Evolutionary conservation across 441 rosid species (phyloP).

Genomic region (Arabidopsis hybrid): DNA sequence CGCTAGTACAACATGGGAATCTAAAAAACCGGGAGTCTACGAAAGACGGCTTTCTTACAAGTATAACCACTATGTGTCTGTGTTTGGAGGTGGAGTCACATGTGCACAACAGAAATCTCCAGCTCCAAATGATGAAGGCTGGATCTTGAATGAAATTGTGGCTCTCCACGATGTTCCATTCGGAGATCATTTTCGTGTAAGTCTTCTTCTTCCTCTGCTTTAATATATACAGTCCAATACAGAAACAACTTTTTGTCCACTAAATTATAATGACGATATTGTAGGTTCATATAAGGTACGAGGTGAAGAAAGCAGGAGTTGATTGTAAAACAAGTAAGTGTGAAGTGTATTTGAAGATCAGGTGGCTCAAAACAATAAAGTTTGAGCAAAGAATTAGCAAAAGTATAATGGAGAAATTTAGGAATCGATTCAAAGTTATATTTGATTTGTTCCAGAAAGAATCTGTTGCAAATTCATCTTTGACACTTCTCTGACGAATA

Average conservation of each 20-base stretch:
- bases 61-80: slow-evolving; percentile 69
- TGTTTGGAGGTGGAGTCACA: slow-evolving; percentile 82
- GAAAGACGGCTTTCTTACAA: slow-evolving; percentile 67
- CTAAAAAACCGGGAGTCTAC: slow-evolving; percentile 49
- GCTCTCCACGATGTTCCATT: slow-evolving; percentile 74
- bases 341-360: slow-evolving; percentile 58
- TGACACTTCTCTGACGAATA: slow-evolving; percentile 33
- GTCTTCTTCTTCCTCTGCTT: slow-evolving; percentile 22
- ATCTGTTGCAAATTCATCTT: slow-evolving; percentile 44
- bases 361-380: slow-evolving; percentile 77
- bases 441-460: slow-evolving; percentile 66
- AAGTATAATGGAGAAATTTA: slow-evolving; percentile 68
- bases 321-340: slow-evolving; percentile 64
- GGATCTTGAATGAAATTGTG: slow-evolving; percentile 71
- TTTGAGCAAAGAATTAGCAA: slow-evolving; percentile 73
- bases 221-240: neutral
- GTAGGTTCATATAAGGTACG: slow-evolving; percentile 68
- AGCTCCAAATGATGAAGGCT: slow-evolving; percentile 56
- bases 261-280: slow-evolving; percentile 3
- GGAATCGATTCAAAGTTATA: slow-evolving; percentile 58
- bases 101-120: slow-evolving; percentile 66
- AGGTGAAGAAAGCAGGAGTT: slow-evolving; percentile 54
- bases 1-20: slow-evolving; percentile 64
- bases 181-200: slow-evolving; percentile 67
- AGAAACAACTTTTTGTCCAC: neutral